Base-by-base conservation (phyloP, 805 yeast species). In the Starmerella ratchasimensis region DNA sequence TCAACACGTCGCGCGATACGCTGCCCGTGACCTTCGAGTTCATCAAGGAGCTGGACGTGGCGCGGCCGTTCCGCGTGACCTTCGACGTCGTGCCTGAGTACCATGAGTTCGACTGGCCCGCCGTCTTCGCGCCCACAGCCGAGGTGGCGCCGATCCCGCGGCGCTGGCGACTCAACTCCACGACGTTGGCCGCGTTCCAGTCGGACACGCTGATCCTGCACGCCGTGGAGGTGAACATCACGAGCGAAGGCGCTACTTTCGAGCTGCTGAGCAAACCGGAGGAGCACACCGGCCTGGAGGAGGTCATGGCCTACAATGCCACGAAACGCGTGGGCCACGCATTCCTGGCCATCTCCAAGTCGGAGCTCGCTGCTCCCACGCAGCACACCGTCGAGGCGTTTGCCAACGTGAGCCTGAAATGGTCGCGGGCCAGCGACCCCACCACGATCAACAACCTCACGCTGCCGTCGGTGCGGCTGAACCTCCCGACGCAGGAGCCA, bases 41-140 rank as follows among this genome's bases (percentile, higher is more conserved):
- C n/a, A 14, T 36, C 5, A 39, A 48, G 14, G 45, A 49, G 4
- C 39, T 62, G 7, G 57, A 60, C 11, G 58, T 61, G 0, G 37
- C 49, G 14, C 41, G 45, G 26, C 65, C 66, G 6, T 58, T 62
- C 40, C 49, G 62, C 3, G 56, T 52, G 10, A 51, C 53, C 13
- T 62, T 59, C 35, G 59, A 57, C 19, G 55, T 62, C 5, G 25
- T 53, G 5, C 63, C 67, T 1, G 47, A 54, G 19, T 41, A 46
- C 10, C 51, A 56, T 28, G 49, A 47, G 1, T 56, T 52, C 18
- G 39, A 39, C 4, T 62, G 67, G 67, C 58, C 61, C n/a, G 56
- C 50, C 28, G 39, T 56, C 28, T 63, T 62, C 42, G 50, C 57
- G 10, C 54, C 60, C 6, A 38, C 43, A 9, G 42, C 39, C 13